Evolutionary conservation across 768 basidiomycete genomes (phyloP).

Genomic region (Russula griseocarnosa): DNA sequence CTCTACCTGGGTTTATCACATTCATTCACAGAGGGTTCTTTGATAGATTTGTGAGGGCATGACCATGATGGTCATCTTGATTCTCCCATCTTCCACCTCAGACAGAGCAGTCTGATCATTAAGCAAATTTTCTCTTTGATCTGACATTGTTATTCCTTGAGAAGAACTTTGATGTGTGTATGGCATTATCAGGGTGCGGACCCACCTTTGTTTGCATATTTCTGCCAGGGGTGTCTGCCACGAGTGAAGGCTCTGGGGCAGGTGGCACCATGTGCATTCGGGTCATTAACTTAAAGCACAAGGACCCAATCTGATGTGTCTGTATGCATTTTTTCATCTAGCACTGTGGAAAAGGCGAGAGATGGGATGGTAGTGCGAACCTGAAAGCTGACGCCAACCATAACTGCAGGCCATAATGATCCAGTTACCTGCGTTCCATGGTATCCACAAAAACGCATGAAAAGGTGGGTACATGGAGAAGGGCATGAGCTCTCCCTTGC

Average conservation of each 20-base stretch:
- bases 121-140: slow-evolving; percentile 96
- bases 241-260: slow-evolving; percentile 89
- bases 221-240: slow-evolving; percentile 92
- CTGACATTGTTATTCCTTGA: slow-evolving; percentile 91
- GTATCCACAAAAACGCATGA: slow-evolving; percentile 70
- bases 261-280: slow-evolving; percentile 80
- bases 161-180: slow-evolving; percentile 98
- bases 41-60: too few species aligned
- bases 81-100: slow-evolving; percentile 50
- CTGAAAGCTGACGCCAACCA: slow-evolving; percentile 63
- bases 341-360: slow-evolving; percentile 50
- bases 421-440: slow-evolving; percentile 70
- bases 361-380: slow-evolving; percentile 37
- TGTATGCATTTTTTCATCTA: slow-evolving; percentile 34
- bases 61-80: slow-evolving; percentile 79
- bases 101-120: slow-evolving; percentile 70
- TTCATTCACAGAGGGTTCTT: slow-evolving; percentile 47
- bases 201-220: slow-evolving; percentile 98
- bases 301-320: background rate
- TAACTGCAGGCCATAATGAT: slow-evolving; percentile 60
- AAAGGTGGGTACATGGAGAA: slow-evolving; percentile 77
- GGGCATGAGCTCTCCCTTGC: slow-evolving; percentile 61
- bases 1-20: too few species aligned
- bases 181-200: slow-evolving; percentile 91
- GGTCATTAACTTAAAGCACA: background rate